Evolutionary conservation across 768 basidiomycete genomes (phyloP).

Genomic region (Collybia sordida): DNA sequence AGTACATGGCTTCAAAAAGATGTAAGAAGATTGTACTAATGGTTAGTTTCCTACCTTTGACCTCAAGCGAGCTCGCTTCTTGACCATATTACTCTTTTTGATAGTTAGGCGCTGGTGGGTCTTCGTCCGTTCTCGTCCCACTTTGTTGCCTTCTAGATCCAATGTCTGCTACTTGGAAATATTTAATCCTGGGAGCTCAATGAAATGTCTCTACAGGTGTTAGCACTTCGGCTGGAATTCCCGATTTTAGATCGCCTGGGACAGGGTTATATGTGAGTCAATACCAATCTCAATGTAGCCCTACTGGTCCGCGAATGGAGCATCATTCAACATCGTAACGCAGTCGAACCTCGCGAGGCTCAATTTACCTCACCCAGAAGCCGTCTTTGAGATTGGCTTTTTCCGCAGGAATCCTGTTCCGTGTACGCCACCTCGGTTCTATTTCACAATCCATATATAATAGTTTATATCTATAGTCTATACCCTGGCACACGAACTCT

Average conservation of each 20-base stretch:
- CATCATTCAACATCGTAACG: neutral
- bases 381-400: constrained; percentile 90
- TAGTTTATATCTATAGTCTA: constrained; percentile 57
- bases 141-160: neutral
- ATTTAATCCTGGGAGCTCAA: too few species aligned
- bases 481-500: constrained; percentile 89
- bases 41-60: constrained; percentile 40
- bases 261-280: constrained; percentile 67
- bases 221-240: constrained; percentile 81
- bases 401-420: constrained; percentile 80
- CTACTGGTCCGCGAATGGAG: neutral
- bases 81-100: constrained; percentile 1
- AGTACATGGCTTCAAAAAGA: constrained; percentile 65
- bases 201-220: constrained; percentile 44
- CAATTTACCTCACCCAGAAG: constrained; percentile 89
- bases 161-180: constrained; percentile 1
- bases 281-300: neutral
- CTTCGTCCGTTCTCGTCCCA: neutral
- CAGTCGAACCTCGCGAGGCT: constrained; percentile 78
- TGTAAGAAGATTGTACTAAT: constrained; percentile 75
- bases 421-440: constrained; percentile 44
- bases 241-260: constrained; percentile 85
- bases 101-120: constrained; percentile 69
- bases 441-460: neutral
- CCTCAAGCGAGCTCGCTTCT: neutral